Percentiles rank a stretch among this genome's conserved stretches.
Conservation (phyloP, 2,329 filamentous ascomycete genomes). For the Beauveria asiatica region DNA sequence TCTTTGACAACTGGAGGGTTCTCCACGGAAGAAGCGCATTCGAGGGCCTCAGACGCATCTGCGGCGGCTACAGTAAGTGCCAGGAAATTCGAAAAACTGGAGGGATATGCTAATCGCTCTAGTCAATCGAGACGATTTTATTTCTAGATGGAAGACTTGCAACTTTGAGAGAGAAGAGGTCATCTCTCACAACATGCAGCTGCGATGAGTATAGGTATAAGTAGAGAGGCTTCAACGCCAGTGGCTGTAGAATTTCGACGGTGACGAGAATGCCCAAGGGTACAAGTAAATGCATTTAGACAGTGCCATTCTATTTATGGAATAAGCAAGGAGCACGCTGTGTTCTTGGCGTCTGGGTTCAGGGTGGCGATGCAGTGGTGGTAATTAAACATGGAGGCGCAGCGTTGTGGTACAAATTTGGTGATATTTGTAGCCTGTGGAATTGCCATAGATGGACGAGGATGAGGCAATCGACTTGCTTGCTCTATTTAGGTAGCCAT, state of each 20-base stretch:
- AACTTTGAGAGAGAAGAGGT: conserved; percentile 48
- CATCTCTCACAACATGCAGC: conserved; percentile 27
- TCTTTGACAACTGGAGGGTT: conserved; percentile 96
- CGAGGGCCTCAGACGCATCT: conserved; percentile 76
- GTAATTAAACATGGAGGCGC: too few relatives aligned
- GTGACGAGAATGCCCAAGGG: background rate
- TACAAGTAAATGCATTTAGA: background rate
- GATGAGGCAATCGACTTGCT: too few relatives aligned
- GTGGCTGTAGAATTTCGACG: background rate
- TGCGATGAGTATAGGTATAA: background rate
- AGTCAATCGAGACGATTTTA: conserved; percentile 76
- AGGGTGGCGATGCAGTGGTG: too few relatives aligned
- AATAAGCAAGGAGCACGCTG: background rate
- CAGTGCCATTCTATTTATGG: background rate
- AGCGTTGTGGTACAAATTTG: too few relatives aligned
- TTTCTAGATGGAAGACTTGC: conserved; percentile 66
- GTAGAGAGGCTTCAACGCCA: background rate
- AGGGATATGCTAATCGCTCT: conserved; percentile 1
- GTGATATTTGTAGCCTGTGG: too few relatives aligned
- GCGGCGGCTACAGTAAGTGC: conserved; percentile 77
- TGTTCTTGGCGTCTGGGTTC: background rate
- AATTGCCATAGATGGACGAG: too few relatives aligned
- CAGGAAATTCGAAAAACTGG: background rate
- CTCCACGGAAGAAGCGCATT: conserved; percentile 81
- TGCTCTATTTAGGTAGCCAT: too few relatives aligned